These are phyloP conservation scores for Saccharomyces mikatae DNA, from an alignment of 805 yeast genomes.

Conservation along the genomic window DNA sequence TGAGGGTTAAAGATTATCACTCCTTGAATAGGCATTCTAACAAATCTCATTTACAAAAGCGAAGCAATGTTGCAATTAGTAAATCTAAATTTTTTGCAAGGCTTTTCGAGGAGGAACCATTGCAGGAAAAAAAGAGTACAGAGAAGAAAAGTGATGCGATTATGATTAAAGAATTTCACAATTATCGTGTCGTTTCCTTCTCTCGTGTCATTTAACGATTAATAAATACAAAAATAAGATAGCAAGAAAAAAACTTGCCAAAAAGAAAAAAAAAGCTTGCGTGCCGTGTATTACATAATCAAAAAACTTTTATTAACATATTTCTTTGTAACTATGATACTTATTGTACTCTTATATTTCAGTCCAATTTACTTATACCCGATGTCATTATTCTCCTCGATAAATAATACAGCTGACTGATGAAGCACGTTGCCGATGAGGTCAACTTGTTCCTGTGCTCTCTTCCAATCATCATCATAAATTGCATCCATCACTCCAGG, in stretches of 20 bases:
- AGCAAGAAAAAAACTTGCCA: not conserved
- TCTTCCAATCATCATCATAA: constrained; percentile 39
- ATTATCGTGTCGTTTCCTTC: not conserved
- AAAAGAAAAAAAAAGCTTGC: not conserved
- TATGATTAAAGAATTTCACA: not conserved
- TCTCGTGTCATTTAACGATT: not conserved
- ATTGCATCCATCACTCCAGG: constrained; percentile 70
- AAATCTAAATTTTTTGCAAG: not conserved
- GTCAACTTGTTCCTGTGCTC: constrained; percentile 47
- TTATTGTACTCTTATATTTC: not conserved
- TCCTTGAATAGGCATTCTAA: not conserved
- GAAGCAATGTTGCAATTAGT: not conserved
- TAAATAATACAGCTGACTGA: constrained; percentile 21
- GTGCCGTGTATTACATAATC: not conserved
- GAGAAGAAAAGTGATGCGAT: not conserved
- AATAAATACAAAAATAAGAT: not conserved
- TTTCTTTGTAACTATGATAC: not conserved
- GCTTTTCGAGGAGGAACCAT: not conserved
- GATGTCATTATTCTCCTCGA: constrained; percentile 15
- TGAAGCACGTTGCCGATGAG: constrained; percentile 32
- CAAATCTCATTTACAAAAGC: not conserved
- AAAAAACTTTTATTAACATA: not conserved
- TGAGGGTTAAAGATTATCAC: constrained; percentile 1
- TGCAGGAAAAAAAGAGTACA: not conserved
- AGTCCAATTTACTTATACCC: constrained; percentile 1